Evolutionary conservation across 2,329 filamentous ascomycete species (phyloP).

Genomic region (Claviceps monticola): DNA sequence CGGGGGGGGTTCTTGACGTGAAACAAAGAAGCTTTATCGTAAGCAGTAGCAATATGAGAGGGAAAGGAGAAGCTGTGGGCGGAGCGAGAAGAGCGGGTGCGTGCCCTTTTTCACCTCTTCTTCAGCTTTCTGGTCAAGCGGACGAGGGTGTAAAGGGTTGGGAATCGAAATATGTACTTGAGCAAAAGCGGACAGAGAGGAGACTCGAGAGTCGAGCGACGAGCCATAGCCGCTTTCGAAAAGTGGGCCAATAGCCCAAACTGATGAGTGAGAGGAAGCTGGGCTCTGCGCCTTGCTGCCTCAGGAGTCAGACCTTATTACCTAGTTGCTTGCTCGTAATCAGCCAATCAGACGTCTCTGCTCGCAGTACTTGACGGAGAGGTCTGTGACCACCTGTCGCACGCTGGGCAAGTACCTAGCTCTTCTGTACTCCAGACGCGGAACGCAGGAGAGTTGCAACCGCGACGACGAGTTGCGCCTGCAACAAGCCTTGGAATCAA

Average conservation of each 20-base stretch:
- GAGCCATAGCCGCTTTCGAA: constrained; percentile 14
- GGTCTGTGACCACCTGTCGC: neutral
- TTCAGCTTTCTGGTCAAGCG: constrained; percentile 4
- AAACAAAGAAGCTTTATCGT: constrained; percentile 2
- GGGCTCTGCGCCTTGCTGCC: constrained; percentile 17
- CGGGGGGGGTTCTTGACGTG: neutral
- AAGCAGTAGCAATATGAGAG: constrained; percentile 3
- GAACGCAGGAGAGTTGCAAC: too few relatives aligned
- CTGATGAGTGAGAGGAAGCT: neutral
- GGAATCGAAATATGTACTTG: too few relatives aligned
- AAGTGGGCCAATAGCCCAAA: neutral
- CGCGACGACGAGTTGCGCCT: too few relatives aligned
- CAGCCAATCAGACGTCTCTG: constrained; percentile 15
- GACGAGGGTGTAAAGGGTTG: neutral
- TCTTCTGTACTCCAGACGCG: too few relatives aligned
- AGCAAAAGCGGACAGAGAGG: constrained; percentile 6
- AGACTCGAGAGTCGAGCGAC: constrained; percentile 15
- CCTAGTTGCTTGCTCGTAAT: constrained; percentile 13
- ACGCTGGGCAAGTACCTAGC: neutral
- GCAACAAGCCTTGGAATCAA: too few relatives aligned
- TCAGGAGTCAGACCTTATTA: constrained; percentile 17
- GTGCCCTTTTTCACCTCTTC: constrained; percentile 17
- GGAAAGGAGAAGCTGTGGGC: constrained; percentile 4
- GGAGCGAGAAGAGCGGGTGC: constrained; percentile 9
- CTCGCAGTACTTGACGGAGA: constrained; percentile 9